Percentiles rank a stretch among this genome's conserved stretches.
Conservation (phyloP, 352 stramenopile species). For the Globisporangium nodosum region DNA sequence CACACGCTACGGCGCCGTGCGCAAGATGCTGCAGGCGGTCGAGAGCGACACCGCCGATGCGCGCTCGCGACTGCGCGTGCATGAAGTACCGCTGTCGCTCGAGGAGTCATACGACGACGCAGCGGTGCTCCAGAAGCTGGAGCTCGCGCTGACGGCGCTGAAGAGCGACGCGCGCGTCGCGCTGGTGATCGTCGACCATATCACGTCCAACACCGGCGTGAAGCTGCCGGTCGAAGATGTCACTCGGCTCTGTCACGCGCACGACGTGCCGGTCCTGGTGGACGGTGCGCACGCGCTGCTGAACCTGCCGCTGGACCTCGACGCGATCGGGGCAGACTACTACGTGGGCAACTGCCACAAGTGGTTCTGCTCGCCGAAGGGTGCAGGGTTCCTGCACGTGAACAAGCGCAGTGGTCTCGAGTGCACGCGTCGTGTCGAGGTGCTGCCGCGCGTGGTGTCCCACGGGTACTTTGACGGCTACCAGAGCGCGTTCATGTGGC, state of each 20-base stretch:
- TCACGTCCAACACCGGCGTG: constrained; percentile 92
- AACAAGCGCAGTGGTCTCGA: constrained; percentile 18
- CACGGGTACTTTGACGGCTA: constrained; percentile 88
- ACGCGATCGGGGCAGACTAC: constrained; percentile 77
- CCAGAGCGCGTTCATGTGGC: constrained; percentile 91
- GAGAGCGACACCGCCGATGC: constrained; percentile 5
- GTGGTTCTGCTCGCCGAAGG: constrained; percentile 89
- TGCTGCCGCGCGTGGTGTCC: constrained; percentile 84
- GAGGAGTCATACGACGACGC: constrained; percentile 57
- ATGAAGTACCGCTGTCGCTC: constrained; percentile 60
- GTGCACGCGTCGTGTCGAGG: constrained; percentile 7
- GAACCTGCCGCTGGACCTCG: constrained; percentile 71
- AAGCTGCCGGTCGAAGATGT: constrained; percentile 80
- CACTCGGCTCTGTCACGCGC: constrained; percentile 48
- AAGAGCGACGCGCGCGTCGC: constrained; percentile 23
- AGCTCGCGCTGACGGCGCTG: constrained; percentile 21
- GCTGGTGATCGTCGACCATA: constrained; percentile 90
- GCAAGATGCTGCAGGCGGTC: constrained; percentile 84
- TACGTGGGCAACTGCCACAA: constrained; percentile 95
- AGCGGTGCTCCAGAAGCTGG: constrained; percentile 33
- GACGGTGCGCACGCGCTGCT: constrained; percentile 91
- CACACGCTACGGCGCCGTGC: constrained; percentile 89
- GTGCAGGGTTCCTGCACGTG: constrained; percentile 85
- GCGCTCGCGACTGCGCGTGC: constrained; percentile 23
- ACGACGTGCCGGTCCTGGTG: constrained; percentile 67